These are phyloP conservation scores for Metschnikowia matae DNA, from an alignment of 805 yeast genomes.

Conservation along the genomic window DNA sequence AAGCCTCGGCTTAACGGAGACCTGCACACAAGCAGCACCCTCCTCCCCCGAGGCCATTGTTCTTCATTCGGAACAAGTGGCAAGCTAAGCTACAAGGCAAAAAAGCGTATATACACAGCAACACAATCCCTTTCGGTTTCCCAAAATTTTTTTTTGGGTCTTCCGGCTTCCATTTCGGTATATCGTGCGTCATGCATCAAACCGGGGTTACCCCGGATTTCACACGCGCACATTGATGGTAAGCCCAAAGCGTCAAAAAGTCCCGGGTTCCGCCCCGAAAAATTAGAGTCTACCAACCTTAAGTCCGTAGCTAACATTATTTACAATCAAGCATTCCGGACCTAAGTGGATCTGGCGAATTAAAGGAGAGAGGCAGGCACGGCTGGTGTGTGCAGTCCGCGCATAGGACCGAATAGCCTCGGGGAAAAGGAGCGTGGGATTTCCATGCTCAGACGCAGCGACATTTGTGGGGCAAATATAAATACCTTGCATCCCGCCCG, in stretches of 20 bases:
- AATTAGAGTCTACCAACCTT: neutral
- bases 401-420: constrained; percentile 7
- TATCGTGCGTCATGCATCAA: neutral
- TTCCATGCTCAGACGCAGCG: constrained; percentile 2
- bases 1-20: constrained; percentile 1
- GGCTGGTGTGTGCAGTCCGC: constrained; percentile 1
- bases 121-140: neutral
- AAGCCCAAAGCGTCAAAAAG: neutral
- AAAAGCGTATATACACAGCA: neutral
- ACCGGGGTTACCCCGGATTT: constrained; percentile 14
- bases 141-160: neutral
- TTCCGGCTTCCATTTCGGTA: neutral
- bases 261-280: neutral
- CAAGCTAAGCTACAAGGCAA: too few relatives aligned
- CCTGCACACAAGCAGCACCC: neutral
- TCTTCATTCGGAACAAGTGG: neutral
- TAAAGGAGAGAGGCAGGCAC: neutral
- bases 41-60: neutral
- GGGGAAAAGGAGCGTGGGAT: constrained; percentile 15
- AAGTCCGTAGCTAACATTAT: too few relatives aligned
- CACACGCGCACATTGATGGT: constrained; percentile 5
- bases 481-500: neutral
- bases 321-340: too few relatives aligned
- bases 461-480: constrained; percentile 5
- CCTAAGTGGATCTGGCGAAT: too few relatives aligned